Evolutionary conservation across 2,329 filamentous ascomycete genomes (phyloP).

Genomic region (Beauveria scarabaeidicola): DNA sequence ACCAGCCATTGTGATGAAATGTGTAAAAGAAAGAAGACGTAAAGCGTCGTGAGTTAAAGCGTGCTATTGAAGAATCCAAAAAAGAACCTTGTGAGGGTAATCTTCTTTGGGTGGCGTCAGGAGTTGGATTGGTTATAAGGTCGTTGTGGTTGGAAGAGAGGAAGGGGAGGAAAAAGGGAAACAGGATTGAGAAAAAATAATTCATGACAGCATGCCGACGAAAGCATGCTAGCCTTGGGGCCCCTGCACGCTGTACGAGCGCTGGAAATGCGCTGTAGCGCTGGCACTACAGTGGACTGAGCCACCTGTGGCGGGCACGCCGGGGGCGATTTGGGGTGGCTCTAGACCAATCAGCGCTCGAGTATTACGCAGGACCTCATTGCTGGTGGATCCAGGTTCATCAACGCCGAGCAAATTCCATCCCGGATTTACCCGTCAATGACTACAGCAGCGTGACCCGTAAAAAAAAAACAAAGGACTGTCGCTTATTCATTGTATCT

Average conservation of each 20-base stretch:
- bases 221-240: slow-evolving; percentile 11
- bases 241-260: slow-evolving; percentile 1
- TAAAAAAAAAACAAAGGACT: background rate
- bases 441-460: background rate
- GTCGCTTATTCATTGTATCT: too few species aligned
- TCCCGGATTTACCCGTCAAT: background rate
- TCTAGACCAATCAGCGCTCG: slow-evolving; percentile 28
- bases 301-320: slow-evolving; percentile 26
- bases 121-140: slow-evolving; percentile 11
- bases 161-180: slow-evolving; percentile 16
- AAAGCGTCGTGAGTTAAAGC: slow-evolving; percentile 15
- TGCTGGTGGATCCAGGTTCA: background rate
- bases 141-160: slow-evolving; percentile 16
- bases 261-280: background rate
- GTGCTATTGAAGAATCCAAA: slow-evolving; percentile 13
- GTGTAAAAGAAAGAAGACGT: slow-evolving; percentile 15
- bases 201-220: slow-evolving; percentile 34
- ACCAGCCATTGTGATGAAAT: slow-evolving; percentile 34
- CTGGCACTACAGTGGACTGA: slow-evolving; percentile 9
- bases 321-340: background rate
- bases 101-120: slow-evolving; percentile 13
- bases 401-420: background rate
- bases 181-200: slow-evolving; percentile 21
- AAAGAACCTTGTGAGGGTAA: slow-evolving; percentile 14
- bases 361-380: slow-evolving; percentile 24